Evolutionary conservation across 495 filamentous ascomycete species (phyloP).

Genomic region (Sordaria brevicollis): DNA sequence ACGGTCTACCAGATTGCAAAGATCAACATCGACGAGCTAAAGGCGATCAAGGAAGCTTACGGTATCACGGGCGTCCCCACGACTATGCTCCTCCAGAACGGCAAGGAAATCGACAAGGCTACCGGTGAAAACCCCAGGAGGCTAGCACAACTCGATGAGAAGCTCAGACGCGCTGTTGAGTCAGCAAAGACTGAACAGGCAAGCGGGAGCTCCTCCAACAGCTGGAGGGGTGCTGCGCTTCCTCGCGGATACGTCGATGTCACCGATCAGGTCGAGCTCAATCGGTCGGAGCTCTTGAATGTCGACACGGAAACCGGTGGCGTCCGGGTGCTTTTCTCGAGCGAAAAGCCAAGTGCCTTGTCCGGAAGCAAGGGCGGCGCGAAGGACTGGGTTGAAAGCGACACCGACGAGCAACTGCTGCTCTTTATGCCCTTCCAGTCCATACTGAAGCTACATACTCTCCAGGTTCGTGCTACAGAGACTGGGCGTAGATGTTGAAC

Average conservation of each 20-base stretch:
- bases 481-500: neutral
- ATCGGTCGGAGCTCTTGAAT: conserved; percentile 81
- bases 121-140: conserved; percentile 61
- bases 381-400: conserved; percentile 93
- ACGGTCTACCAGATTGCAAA: conserved; percentile 75
- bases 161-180: conserved; percentile 60
- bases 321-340: conserved; percentile 63
- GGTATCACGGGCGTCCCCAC: conserved; percentile 69
- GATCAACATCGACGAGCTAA: conserved; percentile 70
- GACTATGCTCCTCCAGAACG: conserved; percentile 81
- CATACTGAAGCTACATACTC: conserved; percentile 79
- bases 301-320: conserved; percentile 57
- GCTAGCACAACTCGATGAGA: conserved; percentile 58
- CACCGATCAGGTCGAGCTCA: conserved; percentile 66
- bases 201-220: conserved; percentile 29
- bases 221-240: conserved; percentile 63
- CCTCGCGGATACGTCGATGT: conserved; percentile 78
- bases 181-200: conserved; percentile 31
- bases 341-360: conserved; percentile 53
- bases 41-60: conserved; percentile 62
- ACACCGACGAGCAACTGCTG: conserved; percentile 97
- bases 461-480: conserved; percentile 38
- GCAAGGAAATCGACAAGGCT: conserved; percentile 52
- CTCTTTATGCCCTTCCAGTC: conserved; percentile 85
- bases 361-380: conserved; percentile 48